Percentiles rank a stretch among this genome's conserved stretches.
Conservation (phyloP, 192 early-diverging fungal species). For the Coemansia sp. region DNA sequence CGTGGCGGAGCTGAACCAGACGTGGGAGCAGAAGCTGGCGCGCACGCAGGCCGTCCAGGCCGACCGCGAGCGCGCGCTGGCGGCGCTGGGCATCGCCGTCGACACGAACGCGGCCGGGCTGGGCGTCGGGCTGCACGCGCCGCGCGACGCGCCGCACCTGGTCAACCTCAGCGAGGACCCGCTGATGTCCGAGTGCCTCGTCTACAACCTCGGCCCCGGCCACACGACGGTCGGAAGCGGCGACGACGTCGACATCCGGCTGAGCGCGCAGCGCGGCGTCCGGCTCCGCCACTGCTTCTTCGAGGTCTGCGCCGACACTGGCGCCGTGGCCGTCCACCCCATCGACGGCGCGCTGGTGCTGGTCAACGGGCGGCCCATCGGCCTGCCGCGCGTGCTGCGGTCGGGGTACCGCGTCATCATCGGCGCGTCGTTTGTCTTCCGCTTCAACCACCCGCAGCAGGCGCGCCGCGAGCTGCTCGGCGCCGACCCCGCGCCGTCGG, state of each 20-base stretch:
- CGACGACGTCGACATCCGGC: slow-evolving; percentile 43
- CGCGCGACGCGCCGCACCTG: slow-evolving; percentile 78
- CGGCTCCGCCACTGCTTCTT: slow-evolving; percentile 74
- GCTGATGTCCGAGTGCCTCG: slow-evolving; percentile 82
- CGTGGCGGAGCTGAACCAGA: slow-evolving; percentile 75
- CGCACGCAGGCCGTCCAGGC: slow-evolving; percentile 70
- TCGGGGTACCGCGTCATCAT: slow-evolving; percentile 80
- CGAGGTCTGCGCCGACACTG: slow-evolving; percentile 55
- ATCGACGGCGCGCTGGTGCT: slow-evolving; percentile 59
- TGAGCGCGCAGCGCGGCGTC: slow-evolving; percentile 61
- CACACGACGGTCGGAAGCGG: slow-evolving; percentile 64
- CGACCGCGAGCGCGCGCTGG: slow-evolving; percentile 69
- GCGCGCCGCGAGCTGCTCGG: slow-evolving; percentile 48
- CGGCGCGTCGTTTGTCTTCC: slow-evolving; percentile 77
- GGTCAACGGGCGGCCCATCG: slow-evolving; percentile 75
- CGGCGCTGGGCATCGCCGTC: slow-evolving; percentile 75
- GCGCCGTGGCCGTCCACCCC: slow-evolving; percentile 63
- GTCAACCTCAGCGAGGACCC: slow-evolving; percentile 90
- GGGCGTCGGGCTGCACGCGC: slow-evolving; percentile 71
- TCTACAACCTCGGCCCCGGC: slow-evolving; percentile 83
- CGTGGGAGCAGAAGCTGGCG: slow-evolving; percentile 79
- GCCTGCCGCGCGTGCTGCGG: slow-evolving; percentile 55
- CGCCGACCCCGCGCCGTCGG: slow-evolving; percentile 14
- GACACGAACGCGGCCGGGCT: slow-evolving; percentile 58
- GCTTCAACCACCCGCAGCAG: slow-evolving; percentile 82